Evolutionary conservation across 176 grass and related monocot genomes (phyloP).

Genomic region (Paspalum notatum): DNA sequence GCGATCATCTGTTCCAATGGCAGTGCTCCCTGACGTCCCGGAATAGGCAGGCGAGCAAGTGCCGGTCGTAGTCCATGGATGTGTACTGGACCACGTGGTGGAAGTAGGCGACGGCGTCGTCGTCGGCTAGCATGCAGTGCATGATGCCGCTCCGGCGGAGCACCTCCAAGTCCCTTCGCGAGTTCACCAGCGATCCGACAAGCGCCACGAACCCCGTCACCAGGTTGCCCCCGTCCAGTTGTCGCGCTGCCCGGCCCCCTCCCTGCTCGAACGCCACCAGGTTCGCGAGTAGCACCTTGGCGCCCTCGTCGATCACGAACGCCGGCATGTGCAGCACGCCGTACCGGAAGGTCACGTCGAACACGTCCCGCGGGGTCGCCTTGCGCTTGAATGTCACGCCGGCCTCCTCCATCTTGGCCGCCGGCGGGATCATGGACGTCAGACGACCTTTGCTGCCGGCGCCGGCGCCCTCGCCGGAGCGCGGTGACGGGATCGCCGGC

Average conservation of each 20-base stretch:
- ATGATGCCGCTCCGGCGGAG: conserved; percentile 57
- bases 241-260: conserved; percentile 34
- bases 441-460: neutral
- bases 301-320: conserved; percentile 53
- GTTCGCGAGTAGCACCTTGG: conserved; percentile 56
- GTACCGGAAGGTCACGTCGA: conserved; percentile 53
- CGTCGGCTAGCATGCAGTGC: conserved; percentile 62
- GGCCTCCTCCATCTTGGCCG: conserved; percentile 49
- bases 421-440: conserved; percentile 52
- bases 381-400: conserved; percentile 59
- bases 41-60: conserved; percentile 49
- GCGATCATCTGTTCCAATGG: conserved; percentile 51
- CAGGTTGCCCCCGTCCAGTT: conserved; percentile 46
- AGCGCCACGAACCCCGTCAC: conserved; percentile 56
- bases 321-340: conserved; percentile 47
- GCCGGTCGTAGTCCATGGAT: conserved; percentile 57
- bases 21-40: conserved; percentile 56
- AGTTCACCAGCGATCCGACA: conserved; percentile 49
- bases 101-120: conserved; percentile 56
- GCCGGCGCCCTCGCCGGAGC: conserved; percentile 1
- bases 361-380: conserved; percentile 46
- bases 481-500: conserved; percentile 24
- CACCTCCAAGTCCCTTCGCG: conserved; percentile 49
- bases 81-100: conserved; percentile 60
- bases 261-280: conserved; percentile 63